Evolutionary conservation across 2,329 filamentous ascomycete species (phyloP), one percentile per base, ranked within the genome.

Genomic region (Fusarium palustre): DNA sequence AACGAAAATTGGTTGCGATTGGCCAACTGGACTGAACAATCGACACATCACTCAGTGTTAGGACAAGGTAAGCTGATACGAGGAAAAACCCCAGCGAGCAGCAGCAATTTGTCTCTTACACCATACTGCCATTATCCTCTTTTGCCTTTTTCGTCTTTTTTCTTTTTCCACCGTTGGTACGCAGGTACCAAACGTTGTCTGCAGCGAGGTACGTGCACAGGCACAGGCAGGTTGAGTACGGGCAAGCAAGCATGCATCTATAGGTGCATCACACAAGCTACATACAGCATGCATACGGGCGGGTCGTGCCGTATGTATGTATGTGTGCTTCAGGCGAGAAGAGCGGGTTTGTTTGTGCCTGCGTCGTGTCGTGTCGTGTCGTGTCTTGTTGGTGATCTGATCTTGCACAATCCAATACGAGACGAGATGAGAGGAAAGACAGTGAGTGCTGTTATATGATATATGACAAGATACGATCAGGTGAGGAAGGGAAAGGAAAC

Each of bases 261-360:
- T 15, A 49, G 47, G 47, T 36, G 47, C 47, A 50, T 50, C 33
- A 15, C 33, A 15, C 47, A 25, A 13, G 33, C 47, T 50, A 50
- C 33, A 28, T 38, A 34, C 24, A n/a, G 9, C n/a, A 70, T 46
- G 59, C 59, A 66, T 45, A 61, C 58, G 41, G 41, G 25, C 59
- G 64, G 59, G 55, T 68, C 67, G 43, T 70, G 50, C 52, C 48
- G 64, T 39, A 39, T 39, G 64, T 34, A 15, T 33, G 31, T 55
- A 50, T 59, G 64, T 52, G 57, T 16, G 43, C 52, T 68, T 68
- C 67, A 65, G 67, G 62, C 52, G 63, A 67, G 42, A 62, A 48
- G 33, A 69, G 52, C 48, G 18, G 48, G 48, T 38, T 28, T 50
- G 48, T 38, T 28, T 50, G 18, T n/a, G 18, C 39, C 33, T 48